Conservation (phyloP, 1,284 basidiomycete genomes). For the Pseudomicrostroma phylloplanum region DNA sequence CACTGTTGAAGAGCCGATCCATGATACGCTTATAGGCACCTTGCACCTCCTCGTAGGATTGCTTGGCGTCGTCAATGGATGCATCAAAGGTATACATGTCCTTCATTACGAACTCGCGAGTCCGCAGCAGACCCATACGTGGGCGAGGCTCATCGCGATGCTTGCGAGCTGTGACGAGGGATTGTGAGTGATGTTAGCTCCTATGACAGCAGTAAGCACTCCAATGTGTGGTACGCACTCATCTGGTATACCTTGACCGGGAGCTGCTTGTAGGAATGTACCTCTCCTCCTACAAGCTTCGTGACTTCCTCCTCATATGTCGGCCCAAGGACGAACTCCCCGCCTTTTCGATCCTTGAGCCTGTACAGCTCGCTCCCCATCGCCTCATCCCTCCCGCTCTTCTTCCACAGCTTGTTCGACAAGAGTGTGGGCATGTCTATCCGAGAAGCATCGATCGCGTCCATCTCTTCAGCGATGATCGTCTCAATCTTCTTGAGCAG, state of each 20-base stretch:
- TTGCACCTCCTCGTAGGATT: constrained; percentile 45
- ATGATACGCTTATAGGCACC: constrained; percentile 44
- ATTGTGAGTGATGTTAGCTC: background rate
- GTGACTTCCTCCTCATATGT: constrained; percentile 53
- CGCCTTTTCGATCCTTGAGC: constrained; percentile 40
- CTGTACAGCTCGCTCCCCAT: constrained; percentile 51
- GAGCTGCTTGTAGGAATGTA: constrained; percentile 37
- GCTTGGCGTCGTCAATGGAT: constrained; percentile 14
- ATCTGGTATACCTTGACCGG: constrained; percentile 50
- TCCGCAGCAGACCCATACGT: constrained; percentile 48
- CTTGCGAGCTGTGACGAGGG: constrained; percentile 28
- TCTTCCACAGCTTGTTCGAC: constrained; percentile 41
- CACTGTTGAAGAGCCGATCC: constrained; percentile 15
- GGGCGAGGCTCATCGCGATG: constrained; percentile 52
- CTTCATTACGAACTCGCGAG: constrained; percentile 52
- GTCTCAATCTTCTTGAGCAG: constrained; percentile 41
- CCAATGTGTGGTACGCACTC: constrained; percentile 1
- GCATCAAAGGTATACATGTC: constrained; percentile 52
- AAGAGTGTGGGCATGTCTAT: constrained; percentile 49
- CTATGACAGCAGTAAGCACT: background rate
- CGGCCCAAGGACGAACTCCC: constrained; percentile 49
- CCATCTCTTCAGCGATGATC: constrained; percentile 49
- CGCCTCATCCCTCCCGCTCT: constrained; percentile 35
- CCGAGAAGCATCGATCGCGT: constrained; percentile 36
- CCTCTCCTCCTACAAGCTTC: constrained; percentile 38